Evolutionary conservation across 768 basidiomycete species (phyloP).

Genomic region (Suillus tomentosus): DNA sequence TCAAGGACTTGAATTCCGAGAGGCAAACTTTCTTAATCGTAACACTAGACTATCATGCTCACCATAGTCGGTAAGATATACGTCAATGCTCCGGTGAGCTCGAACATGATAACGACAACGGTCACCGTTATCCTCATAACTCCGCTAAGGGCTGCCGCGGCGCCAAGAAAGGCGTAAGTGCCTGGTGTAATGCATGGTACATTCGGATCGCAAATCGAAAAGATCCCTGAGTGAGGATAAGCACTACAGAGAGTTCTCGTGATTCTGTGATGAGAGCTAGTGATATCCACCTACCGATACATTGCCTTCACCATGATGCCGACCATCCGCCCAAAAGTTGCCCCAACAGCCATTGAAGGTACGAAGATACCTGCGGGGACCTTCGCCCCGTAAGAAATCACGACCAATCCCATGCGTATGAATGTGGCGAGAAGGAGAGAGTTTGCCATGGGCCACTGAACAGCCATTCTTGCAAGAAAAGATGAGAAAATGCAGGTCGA

Average conservation of each 20-base stretch:
- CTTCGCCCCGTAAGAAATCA: constrained; percentile 93
- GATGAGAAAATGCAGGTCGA: constrained; percentile 9
- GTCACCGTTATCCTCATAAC: constrained; percentile 97
- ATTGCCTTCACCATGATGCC: constrained; percentile 96
- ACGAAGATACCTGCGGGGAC: constrained; percentile 99
- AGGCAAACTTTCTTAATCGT: constrained; percentile 3
- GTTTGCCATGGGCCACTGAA: constrained; percentile 95
- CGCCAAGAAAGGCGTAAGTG: constrained; percentile 96
- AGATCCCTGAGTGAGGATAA: constrained; percentile 82
- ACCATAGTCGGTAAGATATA: constrained; percentile 99
- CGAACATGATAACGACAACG: constrained; percentile 99
- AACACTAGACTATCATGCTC: constrained; percentile 21
- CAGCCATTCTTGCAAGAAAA: constrained; percentile 59
- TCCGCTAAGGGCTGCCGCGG: constrained; percentile 93
- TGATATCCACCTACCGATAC: constrained; percentile 58
- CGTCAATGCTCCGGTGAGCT: constrained; percentile 94
- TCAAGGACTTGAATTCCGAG: constrained; percentile 8
- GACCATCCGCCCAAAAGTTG: constrained; percentile 95
- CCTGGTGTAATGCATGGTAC: constrained; percentile 97
- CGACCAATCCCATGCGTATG: constrained; percentile 81
- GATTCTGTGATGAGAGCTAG: background rate
- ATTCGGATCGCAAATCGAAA: constrained; percentile 88
- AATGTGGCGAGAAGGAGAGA: constrained; percentile 90
- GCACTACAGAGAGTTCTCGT: constrained; percentile 51
- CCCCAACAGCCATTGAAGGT: constrained; percentile 98